Percentiles rank a stretch among this genome's conserved stretches.
Conservation (phyloP, 768 basidiomycete genomes). For the Lyophyllum atratum region DNA sequence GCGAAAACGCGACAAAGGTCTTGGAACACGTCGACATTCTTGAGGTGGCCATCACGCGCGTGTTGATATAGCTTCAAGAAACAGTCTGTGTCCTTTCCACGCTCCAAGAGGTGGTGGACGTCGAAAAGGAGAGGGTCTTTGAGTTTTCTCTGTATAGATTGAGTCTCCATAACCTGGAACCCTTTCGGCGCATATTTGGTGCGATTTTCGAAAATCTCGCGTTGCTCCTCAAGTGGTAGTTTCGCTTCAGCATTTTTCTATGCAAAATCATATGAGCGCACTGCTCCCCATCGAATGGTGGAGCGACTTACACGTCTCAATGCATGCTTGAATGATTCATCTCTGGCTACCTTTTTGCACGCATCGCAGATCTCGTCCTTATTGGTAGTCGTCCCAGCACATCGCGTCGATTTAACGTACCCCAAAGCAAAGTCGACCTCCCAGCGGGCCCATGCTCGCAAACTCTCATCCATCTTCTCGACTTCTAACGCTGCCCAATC, state of each 20-base stretch:
- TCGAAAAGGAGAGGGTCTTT: not conserved
- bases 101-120: not conserved
- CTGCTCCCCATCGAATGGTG: not conserved
- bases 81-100: not conserved
- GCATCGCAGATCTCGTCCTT: not conserved
- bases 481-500: not conserved
- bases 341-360: not conserved
- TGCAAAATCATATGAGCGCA: not conserved
- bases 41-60: not conserved
- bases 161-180: not conserved
- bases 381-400: not conserved
- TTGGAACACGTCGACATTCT: not conserved
- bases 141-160: not conserved
- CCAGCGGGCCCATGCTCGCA: not conserved
- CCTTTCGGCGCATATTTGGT: not conserved
- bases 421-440: not conserved
- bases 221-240: not conserved
- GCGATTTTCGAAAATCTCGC: not conserved
- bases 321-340: not conserved
- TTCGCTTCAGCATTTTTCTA: not conserved
- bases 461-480: not conserved
- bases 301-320: not conserved
- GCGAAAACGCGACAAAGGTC: not conserved
- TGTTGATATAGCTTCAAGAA: not conserved
- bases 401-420: not conserved